Percentiles rank a stretch among this genome's conserved stretches.
phyloP scores from a whole-genome alignment of 2,329 filamentous ascomycete species.

The Myriosclerotinia duriaeana region DNA sequence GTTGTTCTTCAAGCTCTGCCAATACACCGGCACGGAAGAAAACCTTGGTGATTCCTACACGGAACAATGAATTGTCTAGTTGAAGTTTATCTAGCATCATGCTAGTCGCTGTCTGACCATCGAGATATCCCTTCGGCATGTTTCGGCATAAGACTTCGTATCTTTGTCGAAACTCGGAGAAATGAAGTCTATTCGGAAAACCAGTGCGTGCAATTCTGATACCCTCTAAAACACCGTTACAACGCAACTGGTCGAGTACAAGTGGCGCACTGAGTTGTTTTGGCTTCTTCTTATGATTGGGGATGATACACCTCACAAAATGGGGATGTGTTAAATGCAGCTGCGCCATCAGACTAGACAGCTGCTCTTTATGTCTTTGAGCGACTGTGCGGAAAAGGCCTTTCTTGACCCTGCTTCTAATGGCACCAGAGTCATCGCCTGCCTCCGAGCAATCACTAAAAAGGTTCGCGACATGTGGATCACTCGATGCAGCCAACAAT shows the following conservation, averaged over 20 bases:
- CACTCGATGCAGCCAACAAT: constrained; percentile 75
- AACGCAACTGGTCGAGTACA: constrained; percentile 96
- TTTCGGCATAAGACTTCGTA: constrained; percentile 91
- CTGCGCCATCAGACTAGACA: constrained; percentile 94
- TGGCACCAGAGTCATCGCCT: constrained; percentile 69
- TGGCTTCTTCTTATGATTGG: constrained; percentile 95
- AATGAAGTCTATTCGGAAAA: constrained; percentile 89
- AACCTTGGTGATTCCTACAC: constrained; percentile 93
- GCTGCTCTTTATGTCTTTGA: constrained; percentile 94
- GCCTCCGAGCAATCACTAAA: constrained; percentile 85
- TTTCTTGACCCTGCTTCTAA: constrained; percentile 85
- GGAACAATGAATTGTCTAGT: constrained; percentile 81
- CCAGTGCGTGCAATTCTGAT: constrained; percentile 96
- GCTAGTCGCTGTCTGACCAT: constrained; percentile 80
- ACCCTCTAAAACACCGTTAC: constrained; percentile 98
- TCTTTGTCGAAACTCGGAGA: constrained; percentile 89
- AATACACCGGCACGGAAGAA: constrained; percentile 97
- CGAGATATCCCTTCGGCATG: constrained; percentile 87
- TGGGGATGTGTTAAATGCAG: constrained; percentile 96
- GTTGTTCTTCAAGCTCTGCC: constrained; percentile 93
- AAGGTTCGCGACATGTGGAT: constrained; percentile 78
- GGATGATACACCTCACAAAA: constrained; percentile 95
- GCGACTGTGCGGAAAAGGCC: constrained; percentile 95
- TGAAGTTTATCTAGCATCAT: constrained; percentile 88
- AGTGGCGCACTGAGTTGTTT: constrained; percentile 89